Conservation (phyloP, 768 basidiomycete genomes). For the Zangia roseola region DNA sequence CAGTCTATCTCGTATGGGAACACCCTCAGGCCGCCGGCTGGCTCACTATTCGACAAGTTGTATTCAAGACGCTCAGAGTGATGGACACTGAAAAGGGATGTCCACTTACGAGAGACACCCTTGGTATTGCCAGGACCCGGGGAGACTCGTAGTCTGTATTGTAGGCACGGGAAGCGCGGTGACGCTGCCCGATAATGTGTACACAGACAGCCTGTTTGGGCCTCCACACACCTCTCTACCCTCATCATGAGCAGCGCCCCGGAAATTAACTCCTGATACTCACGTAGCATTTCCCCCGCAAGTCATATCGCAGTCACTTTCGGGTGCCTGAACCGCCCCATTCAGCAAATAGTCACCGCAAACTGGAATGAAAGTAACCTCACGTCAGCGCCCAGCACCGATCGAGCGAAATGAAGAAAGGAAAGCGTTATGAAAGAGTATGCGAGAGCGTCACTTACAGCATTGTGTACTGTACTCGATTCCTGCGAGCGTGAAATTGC, state of each 20-base stretch:
- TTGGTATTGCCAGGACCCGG: conserved; percentile 61
- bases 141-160: conserved; percentile 53
- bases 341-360: conserved; percentile 68
- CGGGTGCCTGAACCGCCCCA: conserved; percentile 52
- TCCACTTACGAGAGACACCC: conserved; percentile 62
- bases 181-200: conserved; percentile 51
- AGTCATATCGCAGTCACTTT: conserved; percentile 64
- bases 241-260: conserved; percentile 7
- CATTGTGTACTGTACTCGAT: conserved; percentile 59
- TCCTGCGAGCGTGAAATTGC: conserved; percentile 66
- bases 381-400: conserved; percentile 5
- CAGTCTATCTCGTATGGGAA: conserved; percentile 63
- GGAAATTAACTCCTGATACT: conserved; percentile 19
- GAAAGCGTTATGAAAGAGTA: too few species aligned
- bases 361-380: conserved; percentile 37
- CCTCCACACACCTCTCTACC: conserved; percentile 70
- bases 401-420: background rate
- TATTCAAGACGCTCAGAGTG: background rate
- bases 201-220: conserved; percentile 69
- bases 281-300: conserved; percentile 71
- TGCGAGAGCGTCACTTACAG: conserved; percentile 38
- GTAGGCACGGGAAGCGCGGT: conserved; percentile 58
- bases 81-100: background rate
- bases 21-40: conserved; percentile 37
- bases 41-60: conserved; percentile 42